These are phyloP conservation scores for Neonothopanus nambi DNA, from an alignment of 1,284 basidiomycete species.

Conservation along the genomic window DNA sequence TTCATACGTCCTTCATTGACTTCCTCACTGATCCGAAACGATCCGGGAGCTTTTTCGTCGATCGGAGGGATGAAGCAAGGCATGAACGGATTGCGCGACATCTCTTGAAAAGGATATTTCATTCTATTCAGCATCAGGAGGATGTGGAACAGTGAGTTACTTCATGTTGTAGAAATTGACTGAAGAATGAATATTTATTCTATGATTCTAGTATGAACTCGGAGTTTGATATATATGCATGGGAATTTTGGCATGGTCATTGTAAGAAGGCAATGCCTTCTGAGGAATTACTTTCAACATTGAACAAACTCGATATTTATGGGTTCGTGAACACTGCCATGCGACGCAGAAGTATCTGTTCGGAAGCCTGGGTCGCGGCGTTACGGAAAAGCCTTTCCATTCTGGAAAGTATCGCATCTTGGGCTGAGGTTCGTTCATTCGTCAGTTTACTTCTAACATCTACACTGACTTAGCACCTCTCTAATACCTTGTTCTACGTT, in stretches of 20 bases:
- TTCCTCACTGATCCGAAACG: slow-evolving; percentile 6
- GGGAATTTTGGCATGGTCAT: not conserved
- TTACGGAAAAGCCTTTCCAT: not conserved
- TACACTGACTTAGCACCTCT: not conserved
- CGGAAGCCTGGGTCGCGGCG: not conserved
- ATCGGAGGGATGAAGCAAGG: not conserved
- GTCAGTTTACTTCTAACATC: too few relatives aligned
- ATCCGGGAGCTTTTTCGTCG: not conserved
- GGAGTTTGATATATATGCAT: not conserved
- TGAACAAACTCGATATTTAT: not conserved
- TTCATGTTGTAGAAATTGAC: not conserved
- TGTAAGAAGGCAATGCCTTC: not conserved
- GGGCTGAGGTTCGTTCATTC: not conserved
- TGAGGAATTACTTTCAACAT: not conserved
- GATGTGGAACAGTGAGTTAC: not conserved
- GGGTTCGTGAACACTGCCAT: not conserved
- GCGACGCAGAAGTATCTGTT: not conserved
- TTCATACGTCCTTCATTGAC: slow-evolving; percentile 11
- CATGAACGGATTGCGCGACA: not conserved
- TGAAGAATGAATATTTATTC: not conserved
- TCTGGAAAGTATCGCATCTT: not conserved
- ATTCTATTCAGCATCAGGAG: not conserved
- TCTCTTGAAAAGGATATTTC: not conserved
- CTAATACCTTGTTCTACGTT: not conserved
- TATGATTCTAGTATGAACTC: not conserved